Percentiles rank a stretch among this genome's conserved stretches.
Evolutionary conservation across 495 filamentous ascomycete genomes (phyloP).

Genomic region (Neurospora pannonica): DNA sequence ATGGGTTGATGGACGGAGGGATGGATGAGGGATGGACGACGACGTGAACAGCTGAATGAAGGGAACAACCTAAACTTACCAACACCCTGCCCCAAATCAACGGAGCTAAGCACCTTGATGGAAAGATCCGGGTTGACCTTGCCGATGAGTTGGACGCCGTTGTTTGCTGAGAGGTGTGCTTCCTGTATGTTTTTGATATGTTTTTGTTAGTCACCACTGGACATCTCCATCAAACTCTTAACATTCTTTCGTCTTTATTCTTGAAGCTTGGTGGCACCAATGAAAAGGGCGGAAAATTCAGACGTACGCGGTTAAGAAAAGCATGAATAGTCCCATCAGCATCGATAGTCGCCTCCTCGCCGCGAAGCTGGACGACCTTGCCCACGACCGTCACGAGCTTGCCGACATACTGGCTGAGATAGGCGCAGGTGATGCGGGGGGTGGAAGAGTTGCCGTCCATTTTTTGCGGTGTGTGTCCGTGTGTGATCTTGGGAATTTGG

Average conservation of each 20-base stretch:
- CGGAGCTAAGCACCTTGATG: slow-evolving; percentile 62
- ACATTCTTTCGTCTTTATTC: background rate
- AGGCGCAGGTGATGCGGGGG: slow-evolving; percentile 58
- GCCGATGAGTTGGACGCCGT: slow-evolving; percentile 79
- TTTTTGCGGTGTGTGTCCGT: slow-evolving; percentile 16
- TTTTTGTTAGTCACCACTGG: background rate
- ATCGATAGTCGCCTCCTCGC: slow-evolving; percentile 72
- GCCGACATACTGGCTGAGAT: slow-evolving; percentile 59
- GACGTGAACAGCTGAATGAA: background rate
- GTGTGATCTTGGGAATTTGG: background rate
- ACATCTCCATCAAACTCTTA: background rate
- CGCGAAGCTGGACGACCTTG: slow-evolving; percentile 69
- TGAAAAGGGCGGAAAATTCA: background rate
- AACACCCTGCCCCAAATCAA: slow-evolving; percentile 68
- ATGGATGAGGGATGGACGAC: background rate
- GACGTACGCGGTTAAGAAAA: slow-evolving; percentile 58
- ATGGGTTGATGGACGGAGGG: background rate
- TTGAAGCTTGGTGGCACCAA: background rate
- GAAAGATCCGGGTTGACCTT: slow-evolving; percentile 77
- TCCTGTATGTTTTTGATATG: slow-evolving; percentile 41
- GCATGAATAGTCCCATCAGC: slow-evolving; percentile 63
- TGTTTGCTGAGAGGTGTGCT: slow-evolving; percentile 65
- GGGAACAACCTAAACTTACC: slow-evolving; percentile 35
- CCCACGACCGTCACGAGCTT: slow-evolving; percentile 77
- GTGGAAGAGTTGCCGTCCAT: slow-evolving; percentile 43